Percentiles rank a stretch among this genome's conserved stretches.
Evolutionary conservation across 805 yeast species (phyloP).

Genomic region (Groenewaldozyma salmanticensis): DNA sequence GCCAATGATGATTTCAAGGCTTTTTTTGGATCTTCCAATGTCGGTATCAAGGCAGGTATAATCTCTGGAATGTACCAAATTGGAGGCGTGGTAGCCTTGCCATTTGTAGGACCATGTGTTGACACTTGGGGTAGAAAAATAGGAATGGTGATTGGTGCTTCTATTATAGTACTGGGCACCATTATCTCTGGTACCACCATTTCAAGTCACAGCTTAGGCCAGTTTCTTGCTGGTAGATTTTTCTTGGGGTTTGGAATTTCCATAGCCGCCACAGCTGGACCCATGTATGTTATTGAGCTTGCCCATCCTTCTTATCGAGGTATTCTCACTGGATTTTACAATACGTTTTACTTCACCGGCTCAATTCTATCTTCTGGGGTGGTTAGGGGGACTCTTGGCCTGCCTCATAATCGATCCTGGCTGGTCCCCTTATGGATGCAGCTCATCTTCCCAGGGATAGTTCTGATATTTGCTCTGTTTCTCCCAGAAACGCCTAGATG

Average conservation of each 20-base stretch:
- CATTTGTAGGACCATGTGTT: conserved; percentile 12
- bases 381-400: conserved; percentile 2
- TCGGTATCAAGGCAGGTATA: conserved; percentile 13
- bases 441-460: conserved; percentile 17
- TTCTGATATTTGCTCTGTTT: conserved; percentile 30
- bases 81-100: conserved; percentile 14
- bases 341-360: conserved; percentile 27
- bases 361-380: conserved; percentile 7
- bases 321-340: conserved; percentile 7
- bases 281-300: conserved; percentile 13
- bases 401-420: conserved; percentile 3
- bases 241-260: conserved; percentile 14
- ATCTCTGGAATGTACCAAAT: conserved; percentile 16
- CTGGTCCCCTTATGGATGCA: conserved; percentile 32
- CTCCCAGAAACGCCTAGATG: conserved; percentile 20
- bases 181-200: conserved; percentile 6
- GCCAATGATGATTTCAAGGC: conserved; percentile 7
- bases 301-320: conserved; percentile 15
- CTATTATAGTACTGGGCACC: conserved; percentile 7
- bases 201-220: conserved; percentile 1
- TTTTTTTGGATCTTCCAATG: conserved; percentile 10
- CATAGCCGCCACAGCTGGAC: conserved; percentile 11
- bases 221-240: conserved; percentile 15
- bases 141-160: conserved; percentile 9
- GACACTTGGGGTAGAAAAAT: conserved; percentile 12